These are phyloP conservation scores for Stachybotrys chartarum DNA, from an alignment of 2,329 filamentous ascomycete species.

Conservation along the genomic window DNA sequence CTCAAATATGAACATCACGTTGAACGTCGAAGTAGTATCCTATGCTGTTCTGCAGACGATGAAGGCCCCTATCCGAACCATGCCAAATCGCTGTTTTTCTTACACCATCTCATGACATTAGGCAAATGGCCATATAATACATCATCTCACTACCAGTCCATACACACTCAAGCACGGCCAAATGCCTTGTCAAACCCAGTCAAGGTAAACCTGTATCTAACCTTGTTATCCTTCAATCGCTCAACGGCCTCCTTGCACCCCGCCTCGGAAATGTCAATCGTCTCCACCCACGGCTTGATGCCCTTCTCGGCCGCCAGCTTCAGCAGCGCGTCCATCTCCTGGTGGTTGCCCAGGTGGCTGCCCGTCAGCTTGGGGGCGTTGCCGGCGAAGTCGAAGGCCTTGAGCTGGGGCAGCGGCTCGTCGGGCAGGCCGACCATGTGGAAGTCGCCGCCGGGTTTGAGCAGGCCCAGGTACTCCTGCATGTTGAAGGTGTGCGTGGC, in stretches of 20 bases:
- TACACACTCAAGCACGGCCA: conserved; percentile 3
- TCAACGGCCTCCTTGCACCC: conserved; percentile 64
- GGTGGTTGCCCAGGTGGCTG: conserved; percentile 55
- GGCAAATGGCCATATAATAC: neutral
- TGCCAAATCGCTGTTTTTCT: neutral
- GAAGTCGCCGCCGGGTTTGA: conserved; percentile 47
- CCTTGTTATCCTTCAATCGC: conserved; percentile 62
- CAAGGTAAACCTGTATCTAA: conserved; percentile 66
- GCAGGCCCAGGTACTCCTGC: conserved; percentile 38
- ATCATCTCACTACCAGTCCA: neutral
- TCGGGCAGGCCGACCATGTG: conserved; percentile 53
- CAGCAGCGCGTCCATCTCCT: conserved; percentile 53
- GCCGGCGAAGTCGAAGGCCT: conserved; percentile 33
- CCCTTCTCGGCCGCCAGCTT: conserved; percentile 48
- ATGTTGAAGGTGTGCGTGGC: conserved; percentile 48
- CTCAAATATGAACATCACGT: too few species aligned
- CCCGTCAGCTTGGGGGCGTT: conserved; percentile 45
- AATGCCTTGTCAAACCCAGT: conserved; percentile 62
- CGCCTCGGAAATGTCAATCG: conserved; percentile 57
- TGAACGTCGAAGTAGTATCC: neutral
- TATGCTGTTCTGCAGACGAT: neutral
- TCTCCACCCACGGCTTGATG: conserved; percentile 50
- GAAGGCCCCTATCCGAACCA: neutral
- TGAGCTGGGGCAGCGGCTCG: conserved; percentile 34
- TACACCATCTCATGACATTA: too few species aligned